phyloP scores from a whole-genome alignment of 2,329 filamentous ascomycete genomes.

The Metarhizium rileyi region DNA sequence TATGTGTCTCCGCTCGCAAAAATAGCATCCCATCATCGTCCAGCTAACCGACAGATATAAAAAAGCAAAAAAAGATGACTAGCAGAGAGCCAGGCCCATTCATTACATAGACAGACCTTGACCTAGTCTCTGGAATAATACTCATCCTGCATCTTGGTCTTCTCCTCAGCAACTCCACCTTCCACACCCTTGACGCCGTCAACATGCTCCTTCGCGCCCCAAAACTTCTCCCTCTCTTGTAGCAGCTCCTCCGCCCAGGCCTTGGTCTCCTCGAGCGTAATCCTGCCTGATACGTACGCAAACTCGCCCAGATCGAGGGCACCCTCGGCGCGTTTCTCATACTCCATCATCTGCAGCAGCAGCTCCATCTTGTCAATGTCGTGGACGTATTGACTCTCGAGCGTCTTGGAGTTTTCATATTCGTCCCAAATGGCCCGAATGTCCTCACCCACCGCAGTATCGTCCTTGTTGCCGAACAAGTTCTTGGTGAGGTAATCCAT shows the following conservation, averaged over 20 bases:
- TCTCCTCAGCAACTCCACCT: constrained; percentile 26
- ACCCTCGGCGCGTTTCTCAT: constrained; percentile 64
- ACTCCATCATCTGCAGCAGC: constrained; percentile 90
- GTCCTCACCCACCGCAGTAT: constrained; percentile 57
- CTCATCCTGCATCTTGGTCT: constrained; percentile 33
- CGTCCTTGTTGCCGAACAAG: constrained; percentile 65
- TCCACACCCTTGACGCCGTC: constrained; percentile 34
- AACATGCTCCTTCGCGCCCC: constrained; percentile 43
- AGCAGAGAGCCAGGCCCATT: not conserved
- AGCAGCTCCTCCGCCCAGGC: constrained; percentile 71
- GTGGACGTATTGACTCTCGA: constrained; percentile 84
- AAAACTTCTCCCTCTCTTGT: constrained; percentile 64
- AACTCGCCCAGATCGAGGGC: constrained; percentile 78
- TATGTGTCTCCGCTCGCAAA: not conserved
- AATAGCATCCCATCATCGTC: not conserved
- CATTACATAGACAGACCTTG: not conserved
- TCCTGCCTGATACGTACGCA: constrained; percentile 61
- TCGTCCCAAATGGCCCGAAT: constrained; percentile 83
- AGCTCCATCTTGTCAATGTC: constrained; percentile 97
- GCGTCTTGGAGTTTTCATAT: constrained; percentile 80
- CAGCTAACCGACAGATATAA: not conserved
- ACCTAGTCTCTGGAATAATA: constrained; percentile 32
- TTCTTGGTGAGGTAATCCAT: constrained; percentile 81
- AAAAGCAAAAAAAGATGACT: not conserved
- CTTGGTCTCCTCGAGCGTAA: constrained; percentile 68